These are phyloP conservation scores for Aspergillus glaucus DNA, from an alignment of 2,329 filamentous ascomycete genomes.

Conservation along the genomic window DNA sequence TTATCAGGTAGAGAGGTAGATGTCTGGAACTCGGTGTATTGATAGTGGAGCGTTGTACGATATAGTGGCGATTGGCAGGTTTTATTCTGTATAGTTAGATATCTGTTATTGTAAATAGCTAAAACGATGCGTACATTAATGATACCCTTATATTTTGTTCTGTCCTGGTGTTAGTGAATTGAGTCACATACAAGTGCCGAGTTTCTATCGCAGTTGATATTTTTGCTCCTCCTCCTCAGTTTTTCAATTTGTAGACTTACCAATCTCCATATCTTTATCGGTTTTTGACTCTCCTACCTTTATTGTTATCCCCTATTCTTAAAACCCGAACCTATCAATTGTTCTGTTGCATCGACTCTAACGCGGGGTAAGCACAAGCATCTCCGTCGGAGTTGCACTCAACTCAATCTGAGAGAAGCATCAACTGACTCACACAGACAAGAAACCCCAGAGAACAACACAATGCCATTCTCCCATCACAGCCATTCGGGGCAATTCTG, in stretches of 20 bases:
- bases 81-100: too few species aligned
- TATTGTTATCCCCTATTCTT: background rate
- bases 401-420: background rate
- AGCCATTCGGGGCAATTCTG: slow-evolving; percentile 98
- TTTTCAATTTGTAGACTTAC: too few species aligned
- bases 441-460: slow-evolving; percentile 2
- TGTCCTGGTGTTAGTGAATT: too few species aligned
- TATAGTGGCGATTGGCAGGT: too few species aligned
- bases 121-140: too few species aligned
- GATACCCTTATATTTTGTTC: too few species aligned
- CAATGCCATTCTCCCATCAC: slow-evolving; percentile 95
- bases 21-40: background rate
- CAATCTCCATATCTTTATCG: too few species aligned
- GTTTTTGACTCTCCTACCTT: background rate
- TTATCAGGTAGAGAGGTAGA: background rate
- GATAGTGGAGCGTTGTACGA: background rate
- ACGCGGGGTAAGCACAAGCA: background rate
- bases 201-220: too few species aligned
- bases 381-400: background rate
- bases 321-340: background rate
- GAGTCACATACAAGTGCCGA: too few species aligned
- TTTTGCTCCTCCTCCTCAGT: too few species aligned
- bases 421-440: background rate
- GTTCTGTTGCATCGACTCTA: background rate
- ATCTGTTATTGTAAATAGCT: too few species aligned